Base-by-base conservation (phyloP, 352 stramenopile species). In the Hyaloperonospora arabidopsidis region DNA sequence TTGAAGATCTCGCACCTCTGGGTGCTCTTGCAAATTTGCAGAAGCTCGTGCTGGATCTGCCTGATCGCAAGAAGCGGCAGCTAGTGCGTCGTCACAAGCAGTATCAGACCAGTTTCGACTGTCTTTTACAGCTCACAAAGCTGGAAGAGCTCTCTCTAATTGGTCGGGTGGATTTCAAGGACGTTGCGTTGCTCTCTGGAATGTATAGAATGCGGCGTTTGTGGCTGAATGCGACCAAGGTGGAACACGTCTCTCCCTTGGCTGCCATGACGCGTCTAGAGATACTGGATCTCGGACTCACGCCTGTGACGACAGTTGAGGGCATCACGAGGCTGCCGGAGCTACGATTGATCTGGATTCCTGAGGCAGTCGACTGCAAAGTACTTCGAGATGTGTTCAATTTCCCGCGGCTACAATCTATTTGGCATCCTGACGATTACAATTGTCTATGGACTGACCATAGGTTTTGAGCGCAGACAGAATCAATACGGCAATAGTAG, bases 361-460 rank as follows among this genome's bases (percentile, higher is more conserved):
- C 73, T 1, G 59, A 75, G 51, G 55, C 64, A 5, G 61, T 66
- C 0, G 58, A 79, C 38, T 86, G 76, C 56, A 50, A 56, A 0
- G 40, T 57, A 17, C 66, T 86, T 32, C 76, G 78, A 38, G 58
- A 72, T 41, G 13, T 59, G n/a, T 58, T 21, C 23, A 65, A 61
- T 39, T 85, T 83, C 59, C 73, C 71, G 15, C 46, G 55, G 21
- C 64, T 86, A 14, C 64, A 66, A 17, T 51, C 67, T 15, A 75
- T 86, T 52, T 86, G 76, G 76, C 76, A 86, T 38, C 63, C 73
- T 14, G 67, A 86, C 32, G 67, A 73, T 44, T 83, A 79, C 69
- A 86, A 81, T 51, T 86, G 73, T 35, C 66, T 86, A 5, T 83
- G 71, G 73, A 84, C 63, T 43, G 67, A 72, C 54, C 74, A 85